Evolutionary conservation across 768 basidiomycete species (phyloP), one percentile per base, ranked within the genome.

Genomic region (Chalciporus pseudorubinellus): DNA sequence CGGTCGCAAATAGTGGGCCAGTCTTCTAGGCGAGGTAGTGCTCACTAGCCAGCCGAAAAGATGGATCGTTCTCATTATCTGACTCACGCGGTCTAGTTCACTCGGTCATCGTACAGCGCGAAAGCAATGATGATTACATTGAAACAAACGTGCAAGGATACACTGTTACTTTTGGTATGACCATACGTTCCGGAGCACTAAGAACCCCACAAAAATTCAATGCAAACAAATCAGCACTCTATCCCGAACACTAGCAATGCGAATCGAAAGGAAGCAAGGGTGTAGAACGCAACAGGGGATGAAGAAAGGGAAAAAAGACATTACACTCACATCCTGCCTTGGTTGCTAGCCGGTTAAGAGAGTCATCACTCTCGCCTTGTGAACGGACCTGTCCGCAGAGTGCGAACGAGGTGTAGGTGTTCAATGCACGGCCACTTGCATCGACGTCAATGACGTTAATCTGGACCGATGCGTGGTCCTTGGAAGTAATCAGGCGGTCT

Each of bases 381-480:
- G 92, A 89, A 64, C 97, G 83, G 62, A 99, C 92, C 66, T 87
- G 85, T 44, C 97, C 97, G 70, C 85, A 93, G 50, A 99, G 85
- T 39, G 95, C 97, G 67, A 98, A 97, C 51, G 93, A 90, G 53
- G 93, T 94, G 55, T 84, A 83, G 43, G 89, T 89, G 66, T 71
- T 68, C 61, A 89, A 72, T 14, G 91, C 91, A 62, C 82, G 82
- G 69, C 94, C 95, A 47, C 82, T 83, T 60, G 87, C 83, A 68
- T 98, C 95, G 66, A 99, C 97, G 65, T 98, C 95, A 54, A 80
- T 89, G 62, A 99, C 80, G 74, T 85, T 89, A 72, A 99, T 86
- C 72, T 99, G 97, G 67, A 99, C 94, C 28, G 95, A 97, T 31
- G 97, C 95, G 70, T 98, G 92, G 76, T 99, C 97, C 78, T 98